phyloP scores from a whole-genome alignment of 2,329 filamentous ascomycete species.

The Aureobasidium sp. region DNA sequence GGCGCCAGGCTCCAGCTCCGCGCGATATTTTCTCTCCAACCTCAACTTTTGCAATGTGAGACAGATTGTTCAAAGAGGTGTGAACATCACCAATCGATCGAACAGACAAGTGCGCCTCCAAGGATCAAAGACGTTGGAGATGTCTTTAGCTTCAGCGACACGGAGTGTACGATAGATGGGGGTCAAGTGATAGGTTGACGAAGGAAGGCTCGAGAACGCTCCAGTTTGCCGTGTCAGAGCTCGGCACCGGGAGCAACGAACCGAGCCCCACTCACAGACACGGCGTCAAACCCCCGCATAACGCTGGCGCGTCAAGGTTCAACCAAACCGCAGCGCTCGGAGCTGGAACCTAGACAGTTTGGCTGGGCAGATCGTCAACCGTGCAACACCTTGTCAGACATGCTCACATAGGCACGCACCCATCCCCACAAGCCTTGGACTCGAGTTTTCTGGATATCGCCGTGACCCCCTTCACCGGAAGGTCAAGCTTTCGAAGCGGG shows the following conservation, averaged over 20 bases:
- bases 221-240: background rate
- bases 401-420: background rate
- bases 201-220: background rate
- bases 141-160: background rate
- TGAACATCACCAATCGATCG: background rate
- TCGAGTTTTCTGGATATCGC: background rate
- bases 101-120: background rate
- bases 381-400: slow-evolving; percentile 1
- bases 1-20: background rate
- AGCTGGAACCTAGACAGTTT: background rate
- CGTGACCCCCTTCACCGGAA: background rate
- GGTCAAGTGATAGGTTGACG: slow-evolving; percentile 3
- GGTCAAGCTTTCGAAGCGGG: background rate
- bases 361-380: background rate
- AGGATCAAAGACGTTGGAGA: background rate
- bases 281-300: background rate
- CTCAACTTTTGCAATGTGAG: background rate
- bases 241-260: background rate
- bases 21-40: background rate
- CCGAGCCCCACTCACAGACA: background rate
- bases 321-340: slow-evolving; percentile 3
- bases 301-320: background rate
- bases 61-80: background rate
- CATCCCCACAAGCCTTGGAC: background rate
- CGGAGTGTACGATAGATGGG: background rate